Evolutionary conservation across 2,329 filamentous ascomycete species (phyloP).

Genomic region (Aspergillus ruber): DNA sequence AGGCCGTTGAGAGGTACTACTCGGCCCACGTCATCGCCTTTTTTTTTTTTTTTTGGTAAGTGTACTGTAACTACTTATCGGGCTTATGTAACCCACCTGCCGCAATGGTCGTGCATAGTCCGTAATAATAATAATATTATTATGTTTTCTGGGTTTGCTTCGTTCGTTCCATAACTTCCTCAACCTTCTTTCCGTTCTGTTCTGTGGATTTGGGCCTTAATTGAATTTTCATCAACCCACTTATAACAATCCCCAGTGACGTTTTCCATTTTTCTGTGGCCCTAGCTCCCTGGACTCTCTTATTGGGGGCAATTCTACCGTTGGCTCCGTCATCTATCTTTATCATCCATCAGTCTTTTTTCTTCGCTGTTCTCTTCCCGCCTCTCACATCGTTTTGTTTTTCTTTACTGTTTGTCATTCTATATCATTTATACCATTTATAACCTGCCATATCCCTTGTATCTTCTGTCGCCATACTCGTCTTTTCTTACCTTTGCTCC

Average conservation of each 20-base stretch:
- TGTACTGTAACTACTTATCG: too few species aligned
- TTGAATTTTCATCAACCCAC: slow-evolving; percentile 1
- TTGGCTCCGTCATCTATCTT: slow-evolving; percentile 5
- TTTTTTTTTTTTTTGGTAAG: background rate
- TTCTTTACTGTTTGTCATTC: slow-evolving; percentile 10
- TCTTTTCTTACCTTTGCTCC: background rate
- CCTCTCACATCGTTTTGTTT: slow-evolving; percentile 17
- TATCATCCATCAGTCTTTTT: slow-evolving; percentile 6
- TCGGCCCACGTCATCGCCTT: background rate
- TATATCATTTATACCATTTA: background rate
- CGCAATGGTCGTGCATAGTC: too few species aligned
- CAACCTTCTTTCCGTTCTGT: too few species aligned
- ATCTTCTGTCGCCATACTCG: background rate
- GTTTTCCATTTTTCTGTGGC: background rate
- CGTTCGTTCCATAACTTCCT: background rate
- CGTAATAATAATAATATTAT: too few species aligned
- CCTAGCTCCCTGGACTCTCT: slow-evolving; percentile 1
- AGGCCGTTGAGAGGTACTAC: background rate
- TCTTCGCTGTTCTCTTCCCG: slow-evolving; percentile 11
- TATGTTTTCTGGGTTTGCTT: background rate
- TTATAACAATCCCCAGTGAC: background rate
- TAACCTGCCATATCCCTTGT: too few species aligned
- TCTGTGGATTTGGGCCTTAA: too few species aligned
- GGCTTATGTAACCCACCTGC: background rate
- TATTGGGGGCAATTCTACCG: slow-evolving; percentile 12